These are phyloP conservation scores for Capsicum chinense DNA, from an alignment of 257 asterid species.

Conservation along the genomic window DNA sequence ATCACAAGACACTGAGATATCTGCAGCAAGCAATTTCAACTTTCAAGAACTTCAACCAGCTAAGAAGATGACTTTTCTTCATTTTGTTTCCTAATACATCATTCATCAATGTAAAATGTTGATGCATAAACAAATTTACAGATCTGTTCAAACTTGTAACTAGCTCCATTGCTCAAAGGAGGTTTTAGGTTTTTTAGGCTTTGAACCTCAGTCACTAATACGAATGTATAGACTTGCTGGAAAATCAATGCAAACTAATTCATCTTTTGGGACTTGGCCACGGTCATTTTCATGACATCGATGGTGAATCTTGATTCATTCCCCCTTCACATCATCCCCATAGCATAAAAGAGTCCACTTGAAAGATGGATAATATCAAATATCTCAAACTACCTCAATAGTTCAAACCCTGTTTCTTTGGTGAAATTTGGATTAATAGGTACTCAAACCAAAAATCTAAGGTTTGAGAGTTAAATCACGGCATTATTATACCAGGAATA, in stretches of 20 bases:
- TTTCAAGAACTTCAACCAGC: constrained; percentile 22
- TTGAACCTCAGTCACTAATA: neutral
- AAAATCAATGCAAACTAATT: neutral
- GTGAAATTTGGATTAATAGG: neutral
- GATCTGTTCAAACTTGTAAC: constrained; percentile 3
- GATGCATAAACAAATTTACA: neutral
- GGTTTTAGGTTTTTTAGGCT: neutral
- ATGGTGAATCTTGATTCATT: neutral
- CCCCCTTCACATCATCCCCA: neutral
- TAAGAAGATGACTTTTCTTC: neutral
- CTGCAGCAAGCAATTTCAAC: constrained; percentile 41
- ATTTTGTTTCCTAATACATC: neutral
- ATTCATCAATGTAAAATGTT: constrained; percentile 19
- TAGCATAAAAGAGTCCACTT: neutral
- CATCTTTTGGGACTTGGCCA: neutral
- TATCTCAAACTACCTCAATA: neutral
- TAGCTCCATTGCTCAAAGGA: neutral
- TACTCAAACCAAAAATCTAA: neutral
- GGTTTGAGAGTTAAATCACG: neutral
- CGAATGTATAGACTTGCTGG: constrained; percentile 6
- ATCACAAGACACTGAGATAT: constrained; percentile 41
- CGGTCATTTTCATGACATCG: neutral
- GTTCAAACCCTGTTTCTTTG: neutral
- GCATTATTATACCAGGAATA: neutral
- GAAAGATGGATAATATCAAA: neutral